phyloP scores from a whole-genome alignment of 2,329 filamentous ascomycete genomes.

The Plenodomus biglobosus region DNA sequence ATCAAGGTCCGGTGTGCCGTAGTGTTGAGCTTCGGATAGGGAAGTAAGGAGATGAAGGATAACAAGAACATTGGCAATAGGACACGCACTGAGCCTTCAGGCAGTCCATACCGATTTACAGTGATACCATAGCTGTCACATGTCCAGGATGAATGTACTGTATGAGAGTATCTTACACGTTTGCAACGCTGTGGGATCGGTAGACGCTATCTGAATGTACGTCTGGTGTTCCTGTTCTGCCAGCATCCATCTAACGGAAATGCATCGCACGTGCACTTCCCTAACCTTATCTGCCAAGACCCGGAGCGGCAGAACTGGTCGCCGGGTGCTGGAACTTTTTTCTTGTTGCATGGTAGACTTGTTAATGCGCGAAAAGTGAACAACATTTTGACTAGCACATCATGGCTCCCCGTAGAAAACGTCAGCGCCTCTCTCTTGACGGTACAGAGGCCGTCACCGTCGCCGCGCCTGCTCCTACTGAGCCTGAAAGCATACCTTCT shows the following conservation, averaged over 20 bases:
- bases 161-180: too few species aligned
- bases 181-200: neutral
- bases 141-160: too few species aligned
- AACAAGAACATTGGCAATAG: neutral
- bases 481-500: neutral
- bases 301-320: constrained; percentile 8
- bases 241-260: neutral
- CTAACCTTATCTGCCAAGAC: constrained; percentile 13
- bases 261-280: constrained; percentile 1
- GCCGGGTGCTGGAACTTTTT: constrained; percentile 18
- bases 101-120: neutral
- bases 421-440: constrained; percentile 46
- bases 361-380: neutral
- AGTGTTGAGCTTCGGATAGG: neutral
- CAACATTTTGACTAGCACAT: constrained; percentile 3
- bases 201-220: too few species aligned
- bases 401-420: constrained; percentile 47
- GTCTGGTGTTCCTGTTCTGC: too few species aligned
- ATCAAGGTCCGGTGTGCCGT: neutral
- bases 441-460: constrained; percentile 38
- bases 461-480: constrained; percentile 23
- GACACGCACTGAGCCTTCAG: neutral
- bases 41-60: neutral
- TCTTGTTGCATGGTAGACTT: constrained; percentile 2
- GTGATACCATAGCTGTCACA: too few species aligned